phyloP scores from a whole-genome alignment of 1,139 yeast genomes.

The Candida smagusa region DNA sequence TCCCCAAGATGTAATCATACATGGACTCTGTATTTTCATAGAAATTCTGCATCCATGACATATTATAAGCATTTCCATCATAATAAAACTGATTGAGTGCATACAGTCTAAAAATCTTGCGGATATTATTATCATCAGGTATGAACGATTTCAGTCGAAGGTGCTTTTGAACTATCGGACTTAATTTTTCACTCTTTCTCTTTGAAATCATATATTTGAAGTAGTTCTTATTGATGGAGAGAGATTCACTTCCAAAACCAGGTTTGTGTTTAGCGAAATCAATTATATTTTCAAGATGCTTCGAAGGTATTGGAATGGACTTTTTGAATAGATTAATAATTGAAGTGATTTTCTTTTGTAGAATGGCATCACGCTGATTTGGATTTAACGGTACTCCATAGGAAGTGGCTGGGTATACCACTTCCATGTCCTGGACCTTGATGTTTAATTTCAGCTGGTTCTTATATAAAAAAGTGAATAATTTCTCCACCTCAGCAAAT shows the following conservation, averaged over 20 bases:
- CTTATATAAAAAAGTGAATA: slow-evolving; percentile 21
- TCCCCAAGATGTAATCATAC: background rate
- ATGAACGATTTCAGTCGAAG: slow-evolving; percentile 27
- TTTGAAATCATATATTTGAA: slow-evolving; percentile 27
- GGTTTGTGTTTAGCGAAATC: slow-evolving; percentile 14
- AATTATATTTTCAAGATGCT: slow-evolving; percentile 16
- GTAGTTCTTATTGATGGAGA: slow-evolving; percentile 25
- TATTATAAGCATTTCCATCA: slow-evolving; percentile 15
- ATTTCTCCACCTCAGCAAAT: slow-evolving; percentile 10
- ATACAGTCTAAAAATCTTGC: slow-evolving; percentile 28
- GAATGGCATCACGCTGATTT: slow-evolving; percentile 22
- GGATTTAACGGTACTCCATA: slow-evolving; percentile 34
- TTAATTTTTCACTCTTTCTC: slow-evolving; percentile 15
- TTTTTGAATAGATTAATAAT: slow-evolving; percentile 19
- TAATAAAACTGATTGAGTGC: slow-evolving; percentile 30
- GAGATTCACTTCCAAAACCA: background rate
- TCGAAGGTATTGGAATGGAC: slow-evolving; percentile 22
- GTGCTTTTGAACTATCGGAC: slow-evolving; percentile 15
- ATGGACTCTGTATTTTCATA: slow-evolving; percentile 15
- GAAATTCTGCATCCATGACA: slow-evolving; percentile 25
- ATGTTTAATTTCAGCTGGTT: slow-evolving; percentile 19
- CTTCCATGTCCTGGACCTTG: slow-evolving; percentile 31
- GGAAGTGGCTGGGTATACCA: slow-evolving; percentile 29
- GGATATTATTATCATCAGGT: slow-evolving; percentile 32
- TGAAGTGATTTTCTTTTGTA: slow-evolving; percentile 22